Conservation (phyloP, 805 yeast species). For the Ogataea sp. region DNA sequence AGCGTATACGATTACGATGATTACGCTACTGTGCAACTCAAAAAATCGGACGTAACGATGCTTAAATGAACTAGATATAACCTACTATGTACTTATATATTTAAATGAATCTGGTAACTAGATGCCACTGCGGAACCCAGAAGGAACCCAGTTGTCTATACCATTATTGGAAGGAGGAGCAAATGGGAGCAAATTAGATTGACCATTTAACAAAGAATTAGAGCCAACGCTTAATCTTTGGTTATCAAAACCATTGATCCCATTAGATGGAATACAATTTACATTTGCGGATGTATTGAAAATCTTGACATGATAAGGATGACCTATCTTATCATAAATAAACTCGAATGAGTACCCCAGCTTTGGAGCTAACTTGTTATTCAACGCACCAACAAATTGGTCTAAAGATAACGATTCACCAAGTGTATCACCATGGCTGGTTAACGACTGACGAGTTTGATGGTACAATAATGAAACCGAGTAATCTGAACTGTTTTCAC, state of each 20-base stretch:
- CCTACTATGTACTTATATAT: too few relatives aligned
- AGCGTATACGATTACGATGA: too few relatives aligned
- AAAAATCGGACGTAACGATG: too few relatives aligned
- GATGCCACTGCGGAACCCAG: background rate
- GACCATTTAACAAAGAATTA: background rate
- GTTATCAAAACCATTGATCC: background rate
- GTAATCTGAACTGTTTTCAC: constrained; percentile 11
- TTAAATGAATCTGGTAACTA: too few relatives aligned
- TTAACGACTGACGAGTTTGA: constrained; percentile 27
- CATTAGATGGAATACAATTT: background rate
- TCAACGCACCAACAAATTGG: constrained; percentile 22
- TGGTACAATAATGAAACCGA: constrained; percentile 18
- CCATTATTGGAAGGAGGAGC: background rate
- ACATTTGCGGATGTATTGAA: background rate
- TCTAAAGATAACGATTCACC: constrained; percentile 17
- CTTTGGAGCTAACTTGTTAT: constrained; percentile 21
- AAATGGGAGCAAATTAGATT: background rate
- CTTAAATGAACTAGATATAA: too few relatives aligned
- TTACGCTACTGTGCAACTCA: too few relatives aligned
- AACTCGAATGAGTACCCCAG: constrained; percentile 31
- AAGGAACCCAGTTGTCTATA: background rate
- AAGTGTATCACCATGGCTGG: constrained; percentile 25
- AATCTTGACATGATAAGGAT: constrained; percentile 26
- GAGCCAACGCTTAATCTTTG: background rate
- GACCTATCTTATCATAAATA: constrained; percentile 36